Conservation (phyloP, 371 early-diverging fungal genomes). For the Phascolomyces articulosus region DNA sequence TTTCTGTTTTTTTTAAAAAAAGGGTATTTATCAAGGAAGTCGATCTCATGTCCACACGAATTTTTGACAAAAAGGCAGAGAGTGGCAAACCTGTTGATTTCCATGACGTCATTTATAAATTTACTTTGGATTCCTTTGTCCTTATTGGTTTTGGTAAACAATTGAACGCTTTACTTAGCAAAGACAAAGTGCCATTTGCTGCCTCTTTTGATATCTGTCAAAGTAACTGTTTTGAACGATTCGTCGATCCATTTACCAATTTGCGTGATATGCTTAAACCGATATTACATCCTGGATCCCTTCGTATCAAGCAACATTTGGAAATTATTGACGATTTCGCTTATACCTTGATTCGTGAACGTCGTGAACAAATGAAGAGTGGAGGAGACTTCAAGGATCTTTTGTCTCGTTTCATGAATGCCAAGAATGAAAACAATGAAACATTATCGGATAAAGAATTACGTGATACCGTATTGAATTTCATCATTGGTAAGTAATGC, state of each 20-base stretch:
- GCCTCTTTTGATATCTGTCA: conserved; percentile 54
- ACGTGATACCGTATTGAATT: conserved; percentile 69
- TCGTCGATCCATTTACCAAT: conserved; percentile 57
- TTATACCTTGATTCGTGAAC: conserved; percentile 37
- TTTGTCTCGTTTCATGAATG: conserved; percentile 64
- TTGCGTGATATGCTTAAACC: conserved; percentile 36
- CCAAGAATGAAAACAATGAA: conserved; percentile 55
- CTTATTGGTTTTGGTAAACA: conserved; percentile 4
- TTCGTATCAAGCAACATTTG: conserved; percentile 47
- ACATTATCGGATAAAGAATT: conserved; percentile 44
- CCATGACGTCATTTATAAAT: conserved; percentile 60
- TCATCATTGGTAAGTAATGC: too few relatives aligned
- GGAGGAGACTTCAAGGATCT: conserved; percentile 58
- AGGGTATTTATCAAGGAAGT: conserved; percentile 43
- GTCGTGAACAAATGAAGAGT: conserved; percentile 23
- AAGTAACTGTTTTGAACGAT: conserved; percentile 40
- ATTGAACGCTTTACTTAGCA: conserved; percentile 14
- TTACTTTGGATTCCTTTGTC: conserved; percentile 65
- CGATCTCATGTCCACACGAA: conserved; percentile 19
- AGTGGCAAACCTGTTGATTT: conserved; percentile 51
- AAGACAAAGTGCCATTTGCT: conserved; percentile 51
- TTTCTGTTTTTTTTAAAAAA: not conserved
- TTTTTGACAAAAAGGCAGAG: conserved; percentile 37
- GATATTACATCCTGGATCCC: conserved; percentile 29
- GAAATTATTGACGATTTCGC: conserved; percentile 53